Conservation (phyloP, 495 filamentous ascomycete species). For the Tirmania nivea region DNA sequence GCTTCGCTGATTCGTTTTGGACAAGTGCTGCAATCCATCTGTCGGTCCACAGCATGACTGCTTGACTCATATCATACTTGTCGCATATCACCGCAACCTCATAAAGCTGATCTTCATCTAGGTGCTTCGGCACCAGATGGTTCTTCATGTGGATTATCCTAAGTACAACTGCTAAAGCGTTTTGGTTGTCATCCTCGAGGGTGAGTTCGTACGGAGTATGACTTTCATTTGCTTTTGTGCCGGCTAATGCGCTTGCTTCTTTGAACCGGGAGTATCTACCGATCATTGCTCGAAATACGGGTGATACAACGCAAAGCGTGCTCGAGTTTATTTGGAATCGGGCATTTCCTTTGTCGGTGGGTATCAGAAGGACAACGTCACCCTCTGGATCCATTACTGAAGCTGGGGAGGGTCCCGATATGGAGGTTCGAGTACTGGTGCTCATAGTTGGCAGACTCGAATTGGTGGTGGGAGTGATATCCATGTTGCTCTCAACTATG, state of each 20-base stretch:
- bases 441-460: too few relatives aligned
- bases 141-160: neutral
- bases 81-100: neutral
- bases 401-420: too few relatives aligned
- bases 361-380: neutral
- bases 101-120: neutral
- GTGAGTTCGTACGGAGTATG: neutral
- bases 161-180: neutral
- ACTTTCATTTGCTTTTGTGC: neutral
- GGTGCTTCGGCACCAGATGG: neutral
- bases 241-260: neutral
- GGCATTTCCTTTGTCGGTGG: neutral
- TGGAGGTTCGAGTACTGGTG: too few relatives aligned
- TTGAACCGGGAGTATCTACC: neutral
- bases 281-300: neutral
- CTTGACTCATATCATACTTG: neutral
- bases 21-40: neutral
- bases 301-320: neutral
- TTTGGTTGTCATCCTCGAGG: neutral
- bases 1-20: too few relatives aligned
- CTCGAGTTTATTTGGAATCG: neutral
- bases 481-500: too few relatives aligned
- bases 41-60: neutral
- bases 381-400: too few relatives aligned
- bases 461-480: too few relatives aligned